Conservation (phyloP, 139 green algal genomes). For the Picochlorum sp. region DNA sequence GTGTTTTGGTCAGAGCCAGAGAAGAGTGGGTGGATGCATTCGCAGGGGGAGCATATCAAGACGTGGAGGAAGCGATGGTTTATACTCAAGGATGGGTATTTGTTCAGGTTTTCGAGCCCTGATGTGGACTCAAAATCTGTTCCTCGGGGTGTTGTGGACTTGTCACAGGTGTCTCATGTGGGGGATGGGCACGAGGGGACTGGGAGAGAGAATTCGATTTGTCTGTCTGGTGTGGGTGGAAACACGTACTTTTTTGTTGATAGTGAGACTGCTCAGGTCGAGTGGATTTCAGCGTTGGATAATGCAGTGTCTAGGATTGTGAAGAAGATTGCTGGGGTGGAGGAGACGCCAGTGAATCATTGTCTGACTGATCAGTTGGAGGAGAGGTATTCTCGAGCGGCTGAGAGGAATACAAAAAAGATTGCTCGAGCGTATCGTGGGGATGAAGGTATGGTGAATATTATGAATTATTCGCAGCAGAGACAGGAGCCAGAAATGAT, state of each 20-base stretch:
- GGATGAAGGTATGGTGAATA: slow-evolving; percentile 48
- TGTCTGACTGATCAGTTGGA: neutral
- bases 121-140: slow-evolving; percentile 55
- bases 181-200: slow-evolving; percentile 41
- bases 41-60: slow-evolving; percentile 75
- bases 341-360: slow-evolving; percentile 38
- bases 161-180: slow-evolving; percentile 65
- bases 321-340: slow-evolving; percentile 55
- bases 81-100: slow-evolving; percentile 78
- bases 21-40: slow-evolving; percentile 82
- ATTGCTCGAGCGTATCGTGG: neutral
- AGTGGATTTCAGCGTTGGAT: slow-evolving; percentile 82
- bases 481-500: slow-evolving; percentile 8
- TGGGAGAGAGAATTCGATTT: slow-evolving; percentile 63
- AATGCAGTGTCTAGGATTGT: slow-evolving; percentile 53
- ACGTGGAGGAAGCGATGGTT: slow-evolving; percentile 87
- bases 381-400: neutral
- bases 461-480: slow-evolving; percentile 44
- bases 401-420: neutral
- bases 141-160: slow-evolving; percentile 77
- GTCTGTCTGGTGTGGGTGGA: slow-evolving; percentile 61
- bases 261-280: slow-evolving; percentile 77
- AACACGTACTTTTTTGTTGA: slow-evolving; percentile 70
- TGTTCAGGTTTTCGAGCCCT: slow-evolving; percentile 72
- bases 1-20: slow-evolving; percentile 79